These are phyloP conservation scores for Hippophae gyantsensis DNA, from an alignment of 306 rosid species.

Conservation along the genomic window DNA sequence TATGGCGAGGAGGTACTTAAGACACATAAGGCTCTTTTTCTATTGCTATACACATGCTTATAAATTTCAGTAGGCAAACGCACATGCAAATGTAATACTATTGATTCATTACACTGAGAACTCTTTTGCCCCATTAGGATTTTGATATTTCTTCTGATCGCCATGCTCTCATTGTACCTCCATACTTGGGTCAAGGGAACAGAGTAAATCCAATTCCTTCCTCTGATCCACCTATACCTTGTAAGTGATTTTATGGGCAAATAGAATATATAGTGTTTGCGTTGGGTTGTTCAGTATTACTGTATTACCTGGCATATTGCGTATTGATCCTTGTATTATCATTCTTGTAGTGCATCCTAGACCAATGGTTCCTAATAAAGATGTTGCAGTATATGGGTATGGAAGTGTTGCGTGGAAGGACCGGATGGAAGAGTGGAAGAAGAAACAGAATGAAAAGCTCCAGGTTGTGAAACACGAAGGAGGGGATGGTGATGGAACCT, in stretches of 20 bases:
- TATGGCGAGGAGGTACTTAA: slow-evolving; percentile 84
- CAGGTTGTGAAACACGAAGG: slow-evolving; percentile 92
- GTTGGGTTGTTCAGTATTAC: background rate
- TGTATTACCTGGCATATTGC: slow-evolving; percentile 5
- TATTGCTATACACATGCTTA: background rate
- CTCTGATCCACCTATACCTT: slow-evolving; percentile 50
- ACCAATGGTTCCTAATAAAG: slow-evolving; percentile 94
- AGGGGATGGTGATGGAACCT: slow-evolving; percentile 32
- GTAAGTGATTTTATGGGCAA: slow-evolving; percentile 32
- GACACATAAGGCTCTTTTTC: background rate
- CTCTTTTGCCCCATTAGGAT: slow-evolving; percentile 36
- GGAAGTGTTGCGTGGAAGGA: slow-evolving; percentile 98
- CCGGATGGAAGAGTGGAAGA: slow-evolving; percentile 96
- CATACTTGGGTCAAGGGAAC: slow-evolving; percentile 54
- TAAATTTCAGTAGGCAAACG: background rate
- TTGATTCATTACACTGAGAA: slow-evolving; percentile 2
- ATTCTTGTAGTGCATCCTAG: slow-evolving; percentile 69
- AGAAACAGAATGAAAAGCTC: slow-evolving; percentile 75
- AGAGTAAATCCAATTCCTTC: slow-evolving; percentile 63
- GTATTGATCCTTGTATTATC: slow-evolving; percentile 10
- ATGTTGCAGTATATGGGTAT: slow-evolving; percentile 87
- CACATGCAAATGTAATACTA: background rate
- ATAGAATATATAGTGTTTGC: slow-evolving; percentile 1
- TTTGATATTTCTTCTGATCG: slow-evolving; percentile 71
- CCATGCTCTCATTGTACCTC: slow-evolving; percentile 86